Evolutionary conservation across 1,284 basidiomycete species (phyloP).

Genomic region (Mycosarcoma mackinlayi): DNA sequence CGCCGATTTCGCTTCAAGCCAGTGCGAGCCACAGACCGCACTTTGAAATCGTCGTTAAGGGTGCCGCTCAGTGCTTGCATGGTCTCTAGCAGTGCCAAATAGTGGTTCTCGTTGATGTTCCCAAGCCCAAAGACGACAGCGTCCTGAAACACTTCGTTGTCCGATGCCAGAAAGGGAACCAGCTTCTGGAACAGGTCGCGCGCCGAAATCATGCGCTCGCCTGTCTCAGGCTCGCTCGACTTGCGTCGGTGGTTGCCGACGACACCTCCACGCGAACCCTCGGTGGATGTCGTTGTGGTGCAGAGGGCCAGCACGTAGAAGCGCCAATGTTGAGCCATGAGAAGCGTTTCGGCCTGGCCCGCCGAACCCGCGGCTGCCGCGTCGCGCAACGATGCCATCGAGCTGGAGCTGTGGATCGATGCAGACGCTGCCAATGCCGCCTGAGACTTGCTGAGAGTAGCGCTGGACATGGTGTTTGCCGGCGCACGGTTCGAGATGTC

Average conservation of each 20-base stretch:
- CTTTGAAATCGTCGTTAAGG: conserved; percentile 78
- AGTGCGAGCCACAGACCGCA: conserved; percentile 67
- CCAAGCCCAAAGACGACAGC: conserved; percentile 88
- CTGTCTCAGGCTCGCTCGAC: conserved; percentile 74
- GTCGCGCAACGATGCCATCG: conserved; percentile 40
- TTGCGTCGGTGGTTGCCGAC: conserved; percentile 79
- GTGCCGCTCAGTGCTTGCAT: conserved; percentile 82
- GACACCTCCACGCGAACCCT: conserved; percentile 70
- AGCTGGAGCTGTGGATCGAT: conserved; percentile 30
- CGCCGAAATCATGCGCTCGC: conserved; percentile 80
- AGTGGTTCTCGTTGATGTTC: conserved; percentile 80
- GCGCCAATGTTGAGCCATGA: conserved; percentile 85
- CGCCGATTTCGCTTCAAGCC: conserved; percentile 73
- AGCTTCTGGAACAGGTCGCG: conserved; percentile 83
- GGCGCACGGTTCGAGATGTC: conserved; percentile 56
- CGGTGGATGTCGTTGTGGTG: conserved; percentile 73
- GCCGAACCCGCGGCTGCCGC: conserved; percentile 55
- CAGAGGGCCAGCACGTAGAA: conserved; percentile 85
- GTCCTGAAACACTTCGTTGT: conserved; percentile 83
- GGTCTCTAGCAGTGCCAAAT: conserved; percentile 84
- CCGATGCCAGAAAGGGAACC: conserved; percentile 86
- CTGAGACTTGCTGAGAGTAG: conserved; percentile 37
- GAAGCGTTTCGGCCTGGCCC: conserved; percentile 73
- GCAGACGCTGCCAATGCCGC: conserved; percentile 30
- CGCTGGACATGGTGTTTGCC: conserved; percentile 17